Evolutionary conservation across 371 early-diverging fungal species (phyloP).

Genomic region (Apophysomyces trapeziformis): DNA sequence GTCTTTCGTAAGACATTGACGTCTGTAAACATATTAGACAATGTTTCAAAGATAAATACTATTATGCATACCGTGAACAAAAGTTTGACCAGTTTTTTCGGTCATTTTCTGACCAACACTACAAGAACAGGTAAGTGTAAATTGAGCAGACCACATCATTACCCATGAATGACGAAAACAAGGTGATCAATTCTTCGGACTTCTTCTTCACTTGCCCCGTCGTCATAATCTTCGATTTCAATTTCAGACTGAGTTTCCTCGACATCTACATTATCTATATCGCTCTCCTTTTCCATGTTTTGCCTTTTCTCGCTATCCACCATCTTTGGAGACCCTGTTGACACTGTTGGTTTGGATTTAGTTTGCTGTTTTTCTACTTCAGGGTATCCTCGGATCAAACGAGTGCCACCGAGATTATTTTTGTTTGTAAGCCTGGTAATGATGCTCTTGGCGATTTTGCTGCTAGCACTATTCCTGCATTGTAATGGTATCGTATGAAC

Average conservation of each 20-base stretch:
- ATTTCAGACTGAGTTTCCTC: slow-evolving; percentile 26
- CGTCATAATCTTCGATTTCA: slow-evolving; percentile 63
- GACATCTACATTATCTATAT: not conserved
- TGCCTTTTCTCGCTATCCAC: slow-evolving; percentile 5
- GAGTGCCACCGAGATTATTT: slow-evolving; percentile 69
- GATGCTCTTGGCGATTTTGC: slow-evolving; percentile 77
- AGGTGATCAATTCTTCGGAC: slow-evolving; percentile 75
- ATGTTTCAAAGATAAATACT: not conserved
- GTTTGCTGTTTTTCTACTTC: slow-evolving; percentile 62
- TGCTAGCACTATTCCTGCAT: slow-evolving; percentile 43
- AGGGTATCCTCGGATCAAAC: slow-evolving; percentile 74
- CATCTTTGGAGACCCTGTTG: slow-evolving; percentile 14
- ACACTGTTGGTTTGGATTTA: slow-evolving; percentile 20
- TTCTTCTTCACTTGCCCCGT: slow-evolving; percentile 63
- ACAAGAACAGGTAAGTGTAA: slow-evolving; percentile 10
- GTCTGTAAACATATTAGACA: slow-evolving; percentile 42
- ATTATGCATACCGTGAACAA: slow-evolving; percentile 67
- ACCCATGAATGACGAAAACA: slow-evolving; percentile 83
- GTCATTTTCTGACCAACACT: slow-evolving; percentile 86
- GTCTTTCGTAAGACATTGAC: slow-evolving; percentile 77
- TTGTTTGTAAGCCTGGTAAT: slow-evolving; percentile 69
- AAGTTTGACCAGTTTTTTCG: slow-evolving; percentile 73
- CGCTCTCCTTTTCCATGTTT: slow-evolving; percentile 1
- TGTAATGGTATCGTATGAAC: not conserved
- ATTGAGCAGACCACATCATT: slow-evolving; percentile 11